Evolutionary conservation across 1,139 yeast species (phyloP), one percentile per base, ranked within the genome.

Genomic region (Sugiyamaella grinbergsii): DNA sequence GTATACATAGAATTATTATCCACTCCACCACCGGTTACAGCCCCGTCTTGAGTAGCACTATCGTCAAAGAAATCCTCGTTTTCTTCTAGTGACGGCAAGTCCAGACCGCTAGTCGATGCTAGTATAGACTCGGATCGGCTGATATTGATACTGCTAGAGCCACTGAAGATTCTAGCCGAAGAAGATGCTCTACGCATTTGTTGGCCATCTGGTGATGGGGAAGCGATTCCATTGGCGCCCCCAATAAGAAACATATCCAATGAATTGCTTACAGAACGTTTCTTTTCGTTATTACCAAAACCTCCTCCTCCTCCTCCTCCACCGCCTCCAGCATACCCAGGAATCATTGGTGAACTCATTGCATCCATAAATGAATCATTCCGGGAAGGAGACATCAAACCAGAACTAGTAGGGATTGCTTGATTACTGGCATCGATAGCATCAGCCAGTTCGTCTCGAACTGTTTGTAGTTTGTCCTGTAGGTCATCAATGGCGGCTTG

Each of bases 1-100:
- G 62, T 55, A n/a, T 59, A 57, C 1, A 58, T 57, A 2, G 69
- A 62, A 3, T 58, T 50, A 26, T 57, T 58, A 15, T 62, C 60
- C 52, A 48, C 31, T 37, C 63, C 49, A 57, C 64, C 22, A 58
- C 60, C 26, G 16, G 29, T 10, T 26, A 23, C 32, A 3, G 15
- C 34, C 15, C 43, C 47, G 10, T 54, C 61, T 31, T 57, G 55
- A 33, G 56, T 59, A 22, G 57, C 58, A 26, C 50, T 47, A 45
- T 56, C 64, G 44, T 62, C 66, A 24, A 56, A 51, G 23, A 43
- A 47, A 19, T 44, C 51, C 29, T 26, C 31, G 19, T 55, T 50
- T 18, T 58, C 62, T 8, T 41, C 47, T 20, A 43, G 8, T 1
- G 47, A 22, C 28, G 42, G 38, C n/a, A 43, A 33, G n/a, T 37